Evolutionary conservation across 495 filamentous ascomycete species (phyloP).

Genomic region (Xylaria castorea): DNA sequence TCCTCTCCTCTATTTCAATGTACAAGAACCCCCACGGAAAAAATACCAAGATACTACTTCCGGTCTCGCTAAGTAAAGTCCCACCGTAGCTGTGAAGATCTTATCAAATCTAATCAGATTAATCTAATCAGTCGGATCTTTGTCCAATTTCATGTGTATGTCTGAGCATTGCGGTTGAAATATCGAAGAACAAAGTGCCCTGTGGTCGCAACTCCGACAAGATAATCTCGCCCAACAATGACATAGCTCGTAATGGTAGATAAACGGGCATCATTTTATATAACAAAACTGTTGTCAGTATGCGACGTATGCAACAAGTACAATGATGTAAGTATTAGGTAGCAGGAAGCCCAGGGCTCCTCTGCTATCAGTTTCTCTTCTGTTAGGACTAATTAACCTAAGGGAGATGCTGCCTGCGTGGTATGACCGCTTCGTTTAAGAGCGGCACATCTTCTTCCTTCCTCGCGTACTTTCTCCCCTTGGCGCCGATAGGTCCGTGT

Average conservation of each 20-base stretch:
- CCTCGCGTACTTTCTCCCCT: not conserved
- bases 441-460: not conserved
- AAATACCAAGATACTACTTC: not conserved
- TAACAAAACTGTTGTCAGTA: not conserved
- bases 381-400: not conserved
- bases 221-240: not conserved
- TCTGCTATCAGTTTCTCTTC: not conserved
- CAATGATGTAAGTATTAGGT: too few species aligned
- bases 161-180: not conserved
- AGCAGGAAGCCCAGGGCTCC: not conserved
- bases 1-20: not conserved
- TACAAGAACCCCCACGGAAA: not conserved
- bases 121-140: slow-evolving; percentile 16
- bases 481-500: not conserved
- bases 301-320: not conserved
- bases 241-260: not conserved
- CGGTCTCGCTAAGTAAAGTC: slow-evolving; percentile 16
- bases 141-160: not conserved
- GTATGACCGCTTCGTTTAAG: too few species aligned
- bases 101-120: slow-evolving; percentile 24
- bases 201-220: not conserved
- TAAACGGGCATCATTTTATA: not conserved
- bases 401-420: not conserved
- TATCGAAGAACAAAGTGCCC: not conserved
- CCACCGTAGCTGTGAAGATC: slow-evolving; percentile 1